A percentile compares a stretch with the other conserved stretches of the same genome.
These are phyloP conservation scores for Poa pratensis DNA, from an alignment of 176 grass and related monocot genomes.

Conservation along the genomic window DNA sequence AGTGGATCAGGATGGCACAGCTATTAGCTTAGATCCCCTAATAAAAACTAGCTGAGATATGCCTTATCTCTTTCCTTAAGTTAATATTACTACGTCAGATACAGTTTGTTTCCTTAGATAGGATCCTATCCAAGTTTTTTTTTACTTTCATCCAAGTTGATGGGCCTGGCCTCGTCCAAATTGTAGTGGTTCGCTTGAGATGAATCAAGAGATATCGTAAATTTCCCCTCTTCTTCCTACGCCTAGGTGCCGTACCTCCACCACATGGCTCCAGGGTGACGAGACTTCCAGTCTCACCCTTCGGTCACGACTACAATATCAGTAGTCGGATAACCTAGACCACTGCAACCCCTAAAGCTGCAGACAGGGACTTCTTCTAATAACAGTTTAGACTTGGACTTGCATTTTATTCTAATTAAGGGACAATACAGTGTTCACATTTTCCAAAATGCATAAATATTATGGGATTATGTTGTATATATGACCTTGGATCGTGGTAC, in stretches of 20 bases:
- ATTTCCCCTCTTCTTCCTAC: not conserved
- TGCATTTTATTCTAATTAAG: not conserved
- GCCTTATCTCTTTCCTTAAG: not conserved
- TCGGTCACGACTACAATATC: not conserved
- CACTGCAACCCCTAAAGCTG: not conserved
- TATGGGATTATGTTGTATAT: not conserved
- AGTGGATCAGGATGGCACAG: not conserved
- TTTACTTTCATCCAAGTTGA: not conserved
- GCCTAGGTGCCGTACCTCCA: not conserved
- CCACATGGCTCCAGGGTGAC: not conserved
- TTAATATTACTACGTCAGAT: not conserved
- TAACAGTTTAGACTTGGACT: conserved; percentile 3
- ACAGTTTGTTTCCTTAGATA: not conserved
- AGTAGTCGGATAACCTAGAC: not conserved
- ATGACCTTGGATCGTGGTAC: not conserved
- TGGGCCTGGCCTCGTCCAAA: not conserved
- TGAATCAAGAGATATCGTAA: not conserved
- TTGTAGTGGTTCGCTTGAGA: not conserved
- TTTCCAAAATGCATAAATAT: not conserved
- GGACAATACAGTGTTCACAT: not conserved
- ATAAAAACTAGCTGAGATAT: conserved; percentile 9
- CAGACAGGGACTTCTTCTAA: not conserved
- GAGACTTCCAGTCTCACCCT: not conserved
- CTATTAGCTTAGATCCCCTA: not conserved
- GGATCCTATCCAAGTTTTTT: not conserved